A percentile compares a stretch with the other conserved stretches of the same genome.
These are phyloP conservation scores for Lactarius trivialis DNA, from an alignment of 768 basidiomycete species.

Conservation along the genomic window DNA sequence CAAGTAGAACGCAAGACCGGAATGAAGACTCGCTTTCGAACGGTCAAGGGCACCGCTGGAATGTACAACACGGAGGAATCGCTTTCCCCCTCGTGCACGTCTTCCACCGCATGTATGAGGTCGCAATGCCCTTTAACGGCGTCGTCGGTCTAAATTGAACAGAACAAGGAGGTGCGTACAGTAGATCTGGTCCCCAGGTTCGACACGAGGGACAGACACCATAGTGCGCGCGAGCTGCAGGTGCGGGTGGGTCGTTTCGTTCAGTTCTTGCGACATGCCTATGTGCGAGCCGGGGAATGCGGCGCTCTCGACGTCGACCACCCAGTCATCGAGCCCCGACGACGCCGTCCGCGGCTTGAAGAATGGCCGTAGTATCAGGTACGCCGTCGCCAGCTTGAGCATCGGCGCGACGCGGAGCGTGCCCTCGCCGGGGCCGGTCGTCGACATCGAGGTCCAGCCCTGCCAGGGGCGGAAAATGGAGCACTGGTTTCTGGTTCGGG, in stretches of 20 bases:
- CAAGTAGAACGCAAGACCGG: background rate
- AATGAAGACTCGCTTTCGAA: conserved; percentile 33
- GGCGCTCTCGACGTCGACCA: conserved; percentile 25
- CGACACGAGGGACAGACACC: conserved; percentile 63
- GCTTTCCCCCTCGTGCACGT: conserved; percentile 44
- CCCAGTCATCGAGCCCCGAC: conserved; percentile 33
- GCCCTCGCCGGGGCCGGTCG: conserved; percentile 60
- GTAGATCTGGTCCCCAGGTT: conserved; percentile 72
- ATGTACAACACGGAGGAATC: conserved; percentile 78
- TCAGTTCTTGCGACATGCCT: conserved; percentile 40
- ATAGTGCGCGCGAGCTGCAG: conserved; percentile 56
- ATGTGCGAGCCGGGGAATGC: conserved; percentile 26
- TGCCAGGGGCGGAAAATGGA: conserved; percentile 50
- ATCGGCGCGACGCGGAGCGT: conserved; percentile 65
- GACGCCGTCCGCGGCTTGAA: conserved; percentile 44
- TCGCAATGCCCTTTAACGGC: conserved; percentile 36
- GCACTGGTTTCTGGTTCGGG: conserved; percentile 19
- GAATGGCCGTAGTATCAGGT: conserved; percentile 71
- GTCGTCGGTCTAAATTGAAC: background rate
- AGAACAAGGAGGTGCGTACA: conserved; percentile 33
- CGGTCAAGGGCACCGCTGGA: conserved; percentile 61
- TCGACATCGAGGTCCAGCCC: conserved; percentile 44
- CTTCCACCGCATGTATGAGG: conserved; percentile 41
- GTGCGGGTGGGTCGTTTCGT: conserved; percentile 57
- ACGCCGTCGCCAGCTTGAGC: conserved; percentile 59